These are phyloP conservation scores for Kazachstania viticola DNA, from an alignment of 805 yeast genomes.

Conservation along the genomic window DNA sequence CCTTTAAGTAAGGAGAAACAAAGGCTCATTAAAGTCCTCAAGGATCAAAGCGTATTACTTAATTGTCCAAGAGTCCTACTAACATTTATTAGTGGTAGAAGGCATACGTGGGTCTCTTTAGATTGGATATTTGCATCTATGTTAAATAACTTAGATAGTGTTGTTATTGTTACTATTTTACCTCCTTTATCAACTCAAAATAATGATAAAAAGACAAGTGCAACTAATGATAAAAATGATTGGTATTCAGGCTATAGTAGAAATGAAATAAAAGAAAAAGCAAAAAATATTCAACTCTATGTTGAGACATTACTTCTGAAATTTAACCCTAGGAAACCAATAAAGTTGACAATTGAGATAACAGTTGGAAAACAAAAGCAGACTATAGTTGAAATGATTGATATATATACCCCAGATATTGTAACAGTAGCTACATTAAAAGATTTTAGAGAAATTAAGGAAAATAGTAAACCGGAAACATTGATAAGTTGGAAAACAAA, in stretches of 20 bases:
- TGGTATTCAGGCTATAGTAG: conserved; percentile 26
- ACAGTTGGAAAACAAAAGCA: conserved; percentile 19
- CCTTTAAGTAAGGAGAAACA: conserved; percentile 18
- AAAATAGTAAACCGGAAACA: too few species aligned
- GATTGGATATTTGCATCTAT: conserved; percentile 54
- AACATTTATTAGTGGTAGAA: conserved; percentile 58
- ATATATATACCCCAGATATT: conserved; percentile 25
- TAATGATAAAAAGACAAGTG: conserved; percentile 1
- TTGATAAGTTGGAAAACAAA: conserved; percentile 15
- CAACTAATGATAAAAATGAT: conserved; percentile 2
- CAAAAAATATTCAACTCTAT: conserved; percentile 16
- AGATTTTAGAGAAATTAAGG: too few species aligned
- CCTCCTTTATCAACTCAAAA: too few species aligned
- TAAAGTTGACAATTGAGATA: conserved; percentile 27
- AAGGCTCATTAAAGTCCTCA: conserved; percentile 12
- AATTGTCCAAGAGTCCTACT: conserved; percentile 37
- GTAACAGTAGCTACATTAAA: conserved; percentile 17
- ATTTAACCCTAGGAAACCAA: conserved; percentile 7
- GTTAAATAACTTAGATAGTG: conserved; percentile 52
- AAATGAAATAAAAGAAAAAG: conserved; percentile 11
- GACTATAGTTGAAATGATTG: conserved; percentile 19
- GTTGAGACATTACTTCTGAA: conserved; percentile 8
- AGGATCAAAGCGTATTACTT: conserved; percentile 15
- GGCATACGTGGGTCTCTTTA: conserved; percentile 73
- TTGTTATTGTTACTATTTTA: conserved; percentile 44